Base-by-base conservation (phyloP, 768 basidiomycete species). In the Serendipita sp. region DNA sequence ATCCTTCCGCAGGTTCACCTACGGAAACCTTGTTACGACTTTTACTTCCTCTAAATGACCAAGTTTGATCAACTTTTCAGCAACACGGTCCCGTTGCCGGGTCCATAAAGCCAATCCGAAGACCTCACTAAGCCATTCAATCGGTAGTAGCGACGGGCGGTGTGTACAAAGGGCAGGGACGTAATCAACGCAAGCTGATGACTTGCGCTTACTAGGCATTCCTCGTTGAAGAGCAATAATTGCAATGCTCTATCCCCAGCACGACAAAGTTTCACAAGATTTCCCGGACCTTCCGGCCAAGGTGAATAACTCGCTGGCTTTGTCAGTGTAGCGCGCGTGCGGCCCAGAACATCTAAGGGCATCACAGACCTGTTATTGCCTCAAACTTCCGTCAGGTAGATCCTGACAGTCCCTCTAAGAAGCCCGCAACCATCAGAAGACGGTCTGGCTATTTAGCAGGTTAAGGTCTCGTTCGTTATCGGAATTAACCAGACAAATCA, bases 401-500 rank as follows among this genome's bases (percentile, higher is more conserved):
- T 78, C 79, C 80, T 78, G 78, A 84, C 79, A 85, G 84, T 84
- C 83, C 84, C 82, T 86, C 83, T 86, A 86, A 86, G 84, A 88
- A 86, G 84, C 79, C 81, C 69, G 75, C 78, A 79, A 80, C 82
- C 82, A 83, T 80, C 84, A 67, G 78, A 81, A 81, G 82, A 78
- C 80, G 74, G 79, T 80, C 82, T 77, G 84, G 79, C 85, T 88
- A 88, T 86, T 88, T 85, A 87, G 86, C 85, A 86, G 83, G 84
- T 84, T 83, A 85, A 86, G 84, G 86, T 88, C 85, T 88, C 85
- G 81, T 86, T 88, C 82, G 82, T 87, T 87, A 88, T 88, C 85
- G 82, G 84, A 88, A 88, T 89, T 88, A 88, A 88, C 86, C 87
- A 88, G 88, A 89, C 87, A 88, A 88, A 88, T 88, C 87, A 87